These are phyloP conservation scores for Cichorium intybus DNA, from an alignment of 140 eudicot genomes.

Conservation along the genomic window DNA sequence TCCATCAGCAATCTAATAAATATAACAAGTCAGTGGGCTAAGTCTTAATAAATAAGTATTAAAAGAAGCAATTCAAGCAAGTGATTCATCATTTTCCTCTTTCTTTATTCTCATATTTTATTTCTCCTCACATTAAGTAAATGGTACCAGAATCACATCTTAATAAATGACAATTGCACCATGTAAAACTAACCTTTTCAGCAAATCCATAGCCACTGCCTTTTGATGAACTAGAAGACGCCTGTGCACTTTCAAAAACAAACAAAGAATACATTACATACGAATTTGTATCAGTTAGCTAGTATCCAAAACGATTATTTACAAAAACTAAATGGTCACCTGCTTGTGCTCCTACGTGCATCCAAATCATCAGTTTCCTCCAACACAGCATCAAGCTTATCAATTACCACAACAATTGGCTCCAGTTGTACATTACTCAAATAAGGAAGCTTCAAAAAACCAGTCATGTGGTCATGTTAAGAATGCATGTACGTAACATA, in stretches of 20 bases:
- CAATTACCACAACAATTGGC: conserved; percentile 86
- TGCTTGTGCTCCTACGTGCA: conserved; percentile 49
- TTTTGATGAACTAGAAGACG: conserved; percentile 55
- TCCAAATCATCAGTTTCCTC: conserved; percentile 82
- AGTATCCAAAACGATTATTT: background rate
- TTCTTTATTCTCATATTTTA: too few species aligned
- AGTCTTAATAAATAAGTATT: background rate
- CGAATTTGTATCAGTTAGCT: background rate
- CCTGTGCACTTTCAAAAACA: conserved; percentile 42
- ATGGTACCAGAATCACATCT: too few species aligned
- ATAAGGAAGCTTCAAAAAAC: conserved; percentile 69
- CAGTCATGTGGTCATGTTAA: background rate
- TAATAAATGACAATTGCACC: background rate
- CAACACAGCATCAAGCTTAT: conserved; percentile 85
- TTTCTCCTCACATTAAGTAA: too few species aligned
- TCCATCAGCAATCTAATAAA: conserved; percentile 90
- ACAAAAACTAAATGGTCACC: conserved; percentile 47
- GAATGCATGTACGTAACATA: conserved; percentile 4
- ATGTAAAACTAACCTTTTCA: conserved; percentile 63
- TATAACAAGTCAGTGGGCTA: background rate
- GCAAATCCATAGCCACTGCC: conserved; percentile 90
- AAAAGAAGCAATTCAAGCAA: background rate
- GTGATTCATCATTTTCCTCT: too few species aligned
- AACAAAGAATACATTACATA: background rate
- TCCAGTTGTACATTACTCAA: conserved; percentile 86